A percentile compares a stretch with the other conserved stretches of the same genome.
Evolutionary conservation across 169 alveolate species (phyloP).

Genomic region (Cryptosporidium sp.): DNA sequence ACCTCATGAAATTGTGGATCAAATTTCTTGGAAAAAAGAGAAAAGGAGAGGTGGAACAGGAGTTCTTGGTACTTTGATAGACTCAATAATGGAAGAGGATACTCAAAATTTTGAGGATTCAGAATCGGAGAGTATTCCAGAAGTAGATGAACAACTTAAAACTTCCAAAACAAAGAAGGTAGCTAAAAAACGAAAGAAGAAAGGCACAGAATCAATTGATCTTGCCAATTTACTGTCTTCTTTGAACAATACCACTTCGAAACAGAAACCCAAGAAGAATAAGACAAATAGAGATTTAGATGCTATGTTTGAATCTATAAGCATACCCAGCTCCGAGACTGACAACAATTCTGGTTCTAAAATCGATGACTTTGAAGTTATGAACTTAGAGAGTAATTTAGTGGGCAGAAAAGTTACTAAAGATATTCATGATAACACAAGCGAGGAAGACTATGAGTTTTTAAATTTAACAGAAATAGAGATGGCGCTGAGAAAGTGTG

Average conservation of each 20-base stretch:
- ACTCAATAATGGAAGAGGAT: constrained; percentile 10
- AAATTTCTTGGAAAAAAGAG: background rate
- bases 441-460: constrained; percentile 28
- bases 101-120: background rate
- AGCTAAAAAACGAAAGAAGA: constrained; percentile 10
- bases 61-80: constrained; percentile 28
- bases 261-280: background rate
- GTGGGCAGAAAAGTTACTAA: background rate
- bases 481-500: background rate
- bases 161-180: background rate
- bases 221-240: background rate
- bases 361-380: background rate
- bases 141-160: background rate
- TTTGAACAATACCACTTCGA: background rate
- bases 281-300: background rate
- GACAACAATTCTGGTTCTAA: background rate
- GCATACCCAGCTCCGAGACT: background rate
- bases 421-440: background rate
- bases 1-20: background rate
- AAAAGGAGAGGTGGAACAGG: background rate
- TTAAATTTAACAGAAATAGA: constrained; percentile 55
- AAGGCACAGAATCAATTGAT: constrained; percentile 7
- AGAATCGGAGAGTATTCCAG: background rate
- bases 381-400: background rate
- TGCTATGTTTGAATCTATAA: background rate